phyloP scores from a whole-genome alignment of 208 protist genomes.

The Novymonas esmeraldas region DNA sequence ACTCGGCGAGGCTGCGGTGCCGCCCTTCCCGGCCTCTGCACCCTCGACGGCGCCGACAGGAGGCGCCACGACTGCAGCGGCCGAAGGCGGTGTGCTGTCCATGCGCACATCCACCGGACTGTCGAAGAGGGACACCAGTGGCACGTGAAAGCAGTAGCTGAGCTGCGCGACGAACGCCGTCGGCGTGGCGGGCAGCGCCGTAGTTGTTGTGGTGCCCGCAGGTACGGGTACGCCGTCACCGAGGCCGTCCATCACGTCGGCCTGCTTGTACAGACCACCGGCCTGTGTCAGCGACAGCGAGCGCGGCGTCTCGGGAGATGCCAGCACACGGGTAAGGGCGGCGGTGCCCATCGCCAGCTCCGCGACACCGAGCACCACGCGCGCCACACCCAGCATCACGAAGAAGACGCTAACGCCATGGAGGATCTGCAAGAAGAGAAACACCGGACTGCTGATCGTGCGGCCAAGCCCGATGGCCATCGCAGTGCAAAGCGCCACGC shows the following conservation, averaged over 20 bases:
- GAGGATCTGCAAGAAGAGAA: conserved; percentile 66
- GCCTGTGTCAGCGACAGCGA: background rate
- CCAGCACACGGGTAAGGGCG: background rate
- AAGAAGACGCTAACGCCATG: conserved; percentile 66
- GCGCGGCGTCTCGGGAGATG: background rate
- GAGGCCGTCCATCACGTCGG: background rate
- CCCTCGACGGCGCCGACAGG: background rate
- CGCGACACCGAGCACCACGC: conserved; percentile 44
- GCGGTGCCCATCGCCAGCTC: conserved; percentile 18
- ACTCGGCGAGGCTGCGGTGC: background rate
- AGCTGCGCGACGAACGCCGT: conserved; percentile 9
- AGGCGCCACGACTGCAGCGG: background rate
- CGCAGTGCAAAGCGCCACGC: background rate
- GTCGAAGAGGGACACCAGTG: conserved; percentile 56
- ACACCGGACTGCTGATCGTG: conserved; percentile 53
- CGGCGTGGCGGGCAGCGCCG: background rate
- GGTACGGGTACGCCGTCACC: background rate
- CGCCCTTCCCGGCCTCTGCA: background rate
- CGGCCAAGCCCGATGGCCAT: conserved; percentile 77
- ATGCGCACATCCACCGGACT: conserved; percentile 17
- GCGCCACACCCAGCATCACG: conserved; percentile 43
- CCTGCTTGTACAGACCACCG: too few relatives aligned
- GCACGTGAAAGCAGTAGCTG: conserved; percentile 55
- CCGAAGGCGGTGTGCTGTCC: too few relatives aligned
- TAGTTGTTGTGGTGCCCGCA: background rate